Base-by-base conservation (phyloP, 192 early-diverging fungal species). In the Entomortierella parvispora region DNA sequence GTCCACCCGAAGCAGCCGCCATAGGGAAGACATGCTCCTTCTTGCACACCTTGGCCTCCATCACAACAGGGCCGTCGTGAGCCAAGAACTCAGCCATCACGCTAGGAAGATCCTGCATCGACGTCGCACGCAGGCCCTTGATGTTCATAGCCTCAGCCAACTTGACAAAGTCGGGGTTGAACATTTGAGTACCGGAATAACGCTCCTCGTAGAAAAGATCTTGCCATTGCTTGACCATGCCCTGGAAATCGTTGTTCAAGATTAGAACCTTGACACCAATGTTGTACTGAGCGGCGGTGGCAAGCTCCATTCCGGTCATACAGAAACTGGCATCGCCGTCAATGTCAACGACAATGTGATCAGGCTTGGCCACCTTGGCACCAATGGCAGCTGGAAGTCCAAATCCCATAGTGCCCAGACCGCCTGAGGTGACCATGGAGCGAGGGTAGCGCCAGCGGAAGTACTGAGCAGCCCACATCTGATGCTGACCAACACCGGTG, bases 291-390 rank as follows among this genome's bases (percentile, higher is more conserved):
- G 95, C 88, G 9, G 96, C 96, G 1, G 97, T 99, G 77, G 94
- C 94, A 81, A 99, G 81, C 80, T 99, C 97, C 95, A 97, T 97
- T n/a, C 90, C 96, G 0, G 97, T 97, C 97, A 99, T 99, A 26
- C 90, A 96, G 88, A 99, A 96, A 26, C 93, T 96, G 44, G 95
- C 96, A 85, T 99, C 97, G 44, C 97, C 97, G 82, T 99, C 97
- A 86, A 99, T 94, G 80, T 98, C 96, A 74, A 99, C 90, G 31
- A 99, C 97, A 78, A 95, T 93, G 80, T 95, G 93, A 51, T 97
- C 93, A 25, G 96, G 96, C 22, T 82, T 85, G 26, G 90, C 97
- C 33, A 97, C 94, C 87, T 99, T 97, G 71, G 96, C 97, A 54
- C 97, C 97, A 80, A 99, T 97, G 32, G 96, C 95, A 2, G 96